These are phyloP conservation scores for Syncephalastrum monosporum DNA, from an alignment of 371 early-diverging fungal species.

Conservation along the genomic window DNA sequence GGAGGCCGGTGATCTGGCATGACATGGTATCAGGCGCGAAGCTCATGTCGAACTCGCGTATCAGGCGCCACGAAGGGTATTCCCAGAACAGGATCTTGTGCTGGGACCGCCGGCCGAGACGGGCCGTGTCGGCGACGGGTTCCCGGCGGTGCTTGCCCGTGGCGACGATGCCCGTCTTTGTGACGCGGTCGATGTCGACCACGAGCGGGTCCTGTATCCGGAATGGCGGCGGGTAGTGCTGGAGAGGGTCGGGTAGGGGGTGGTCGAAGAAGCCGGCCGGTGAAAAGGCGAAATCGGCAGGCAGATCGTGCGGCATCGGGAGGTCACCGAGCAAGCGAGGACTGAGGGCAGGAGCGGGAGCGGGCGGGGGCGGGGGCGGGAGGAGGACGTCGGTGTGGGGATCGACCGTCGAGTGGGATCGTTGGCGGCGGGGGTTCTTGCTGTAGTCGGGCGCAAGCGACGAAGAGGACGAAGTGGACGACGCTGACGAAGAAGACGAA, in stretches of 20 bases:
- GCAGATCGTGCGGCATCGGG: not conserved
- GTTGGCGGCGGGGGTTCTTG: no score
- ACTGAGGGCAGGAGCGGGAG: not conserved
- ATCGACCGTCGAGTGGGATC: no score
- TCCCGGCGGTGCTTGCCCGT: constrained; percentile 31
- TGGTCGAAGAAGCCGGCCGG: not conserved
- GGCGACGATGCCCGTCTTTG: constrained; percentile 29
- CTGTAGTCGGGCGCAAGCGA: not conserved
- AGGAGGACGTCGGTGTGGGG: not conserved
- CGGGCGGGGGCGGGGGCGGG: not conserved
- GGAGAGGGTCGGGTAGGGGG: constrained; percentile 2
- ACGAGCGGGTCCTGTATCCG: constrained; percentile 40
- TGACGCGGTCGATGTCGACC: constrained; percentile 34
- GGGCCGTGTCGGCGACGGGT: not conserved
- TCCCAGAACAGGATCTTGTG: constrained; percentile 38
- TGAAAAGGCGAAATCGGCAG: not conserved
- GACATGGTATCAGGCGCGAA: constrained; percentile 23
- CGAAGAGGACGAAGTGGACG: constrained; percentile 5
- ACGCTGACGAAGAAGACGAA: constrained; percentile 3
- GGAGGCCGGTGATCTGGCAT: constrained; percentile 39
- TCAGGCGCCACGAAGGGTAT: constrained; percentile 35
- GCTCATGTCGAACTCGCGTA: constrained; percentile 28
- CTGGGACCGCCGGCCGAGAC: constrained; percentile 17
- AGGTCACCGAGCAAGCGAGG: not conserved
- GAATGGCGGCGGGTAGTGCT: constrained; percentile 19